phyloP scores from a whole-genome alignment of 2,329 filamentous ascomycete species.

The Achaetomium macrosporum region DNA sequence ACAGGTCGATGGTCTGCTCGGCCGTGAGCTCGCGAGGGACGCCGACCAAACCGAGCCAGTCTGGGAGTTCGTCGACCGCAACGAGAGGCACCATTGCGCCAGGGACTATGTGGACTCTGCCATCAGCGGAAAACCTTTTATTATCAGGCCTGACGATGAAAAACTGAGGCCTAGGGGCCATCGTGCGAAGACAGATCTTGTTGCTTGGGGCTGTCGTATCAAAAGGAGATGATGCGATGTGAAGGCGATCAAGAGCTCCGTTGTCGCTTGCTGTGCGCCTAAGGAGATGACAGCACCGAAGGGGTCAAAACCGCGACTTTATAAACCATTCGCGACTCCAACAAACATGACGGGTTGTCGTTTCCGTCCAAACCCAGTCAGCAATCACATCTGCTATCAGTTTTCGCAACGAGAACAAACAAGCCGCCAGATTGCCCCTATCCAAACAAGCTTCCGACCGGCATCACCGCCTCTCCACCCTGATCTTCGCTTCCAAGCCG shows the following conservation, averaged over 20 bases:
- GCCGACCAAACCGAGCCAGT: conserved; percentile 38
- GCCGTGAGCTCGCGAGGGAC: conserved; percentile 38
- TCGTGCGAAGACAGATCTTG: conserved; percentile 2
- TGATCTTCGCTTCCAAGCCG: conserved; percentile 60
- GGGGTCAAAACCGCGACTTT: too few relatives aligned
- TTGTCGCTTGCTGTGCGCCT: background rate
- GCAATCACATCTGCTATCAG: background rate
- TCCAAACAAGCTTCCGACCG: background rate
- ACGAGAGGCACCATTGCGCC: conserved; percentile 47
- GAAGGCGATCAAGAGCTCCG: background rate
- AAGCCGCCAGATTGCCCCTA: background rate
- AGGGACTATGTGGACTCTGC: conserved; percentile 22
- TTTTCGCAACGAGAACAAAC: background rate
- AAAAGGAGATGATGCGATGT: background rate
- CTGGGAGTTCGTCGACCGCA: conserved; percentile 47
- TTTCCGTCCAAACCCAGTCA: background rate
- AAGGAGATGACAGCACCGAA: background rate
- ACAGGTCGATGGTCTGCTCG: conserved; percentile 35
- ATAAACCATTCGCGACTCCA: too few relatives aligned
- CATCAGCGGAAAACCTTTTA: conserved; percentile 26
- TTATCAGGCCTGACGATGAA: conserved; percentile 40
- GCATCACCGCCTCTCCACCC: conserved; percentile 56
- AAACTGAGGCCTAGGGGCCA: conserved; percentile 30
- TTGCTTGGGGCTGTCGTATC: background rate
- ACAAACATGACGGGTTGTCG: background rate